Evolutionary conservation across 2,329 filamentous ascomycete genomes (phyloP), one percentile per base, ranked within the genome.

Genomic region (Fusarium torulosum): DNA sequence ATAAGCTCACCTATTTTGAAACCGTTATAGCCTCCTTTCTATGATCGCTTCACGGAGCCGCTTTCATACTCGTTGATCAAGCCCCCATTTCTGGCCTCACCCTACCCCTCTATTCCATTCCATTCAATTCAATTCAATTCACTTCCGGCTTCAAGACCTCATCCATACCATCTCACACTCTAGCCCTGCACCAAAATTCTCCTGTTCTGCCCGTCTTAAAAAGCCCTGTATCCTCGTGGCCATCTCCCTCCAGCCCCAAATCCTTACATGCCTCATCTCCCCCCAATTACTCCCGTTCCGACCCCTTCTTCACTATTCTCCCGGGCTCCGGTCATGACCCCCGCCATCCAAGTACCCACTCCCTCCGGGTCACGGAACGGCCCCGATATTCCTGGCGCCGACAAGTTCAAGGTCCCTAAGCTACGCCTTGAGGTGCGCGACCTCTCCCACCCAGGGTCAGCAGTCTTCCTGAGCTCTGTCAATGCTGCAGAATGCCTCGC

Each of bases 381-480:
- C 59, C 56, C 56, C 50, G 47, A 60, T 57, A 66, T 59, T 38
- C 54, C 63, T 52, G 67, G 53, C 35, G 44, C 60, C 58, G 61
- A 42, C 23, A 38, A 59, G 42, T 84, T 85, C 70, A 66, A 78
- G 6, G 75, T 84, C 41, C 87, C 87, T 38, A 87, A 84, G 70
- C 82, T 91, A 47, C 85, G 87, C 19, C 82, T 90, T 47, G 83
- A 88, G 72, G 77, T 89, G 67, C 83, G 84, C 47, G 86, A 90
- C 72, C 79, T 90, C 59, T 74, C 76, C 53, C 85, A 89, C 78
- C 78, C 85, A 2, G 92, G 91, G 56, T 80, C 90, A 7, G 76
- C 81, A 31, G 80, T 87, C 64, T 96, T 97, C 78, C 86, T 97
- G 59, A 78, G 80, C 51, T 81, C 88, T 38, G 80, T 93, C 66